Base-by-base conservation (phyloP, 2,329 filamentous ascomycete genomes). In the Truncatella angustata region DNA sequence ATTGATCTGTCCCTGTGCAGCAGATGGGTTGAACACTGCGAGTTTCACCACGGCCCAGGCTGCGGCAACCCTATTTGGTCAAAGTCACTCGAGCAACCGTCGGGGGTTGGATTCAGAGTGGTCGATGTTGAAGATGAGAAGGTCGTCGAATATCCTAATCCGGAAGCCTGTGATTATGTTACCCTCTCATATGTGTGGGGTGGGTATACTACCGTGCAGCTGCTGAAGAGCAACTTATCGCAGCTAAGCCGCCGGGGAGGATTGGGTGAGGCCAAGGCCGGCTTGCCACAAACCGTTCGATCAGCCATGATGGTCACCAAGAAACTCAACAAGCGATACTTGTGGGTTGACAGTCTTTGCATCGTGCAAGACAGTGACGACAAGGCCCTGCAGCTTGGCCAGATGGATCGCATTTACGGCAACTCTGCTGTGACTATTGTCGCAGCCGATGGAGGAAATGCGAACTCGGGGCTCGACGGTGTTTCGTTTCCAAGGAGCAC, bases 21-120 rank as follows among this genome's bases (percentile, higher is more conserved):
- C 36, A 39, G 36, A 39, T 39, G 36, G 36, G 36, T 39, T 20
- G 36, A 39, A 16, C 36, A 39, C 36, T 39, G 36, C 36, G 36
- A 39, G 36, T 11, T 39, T 39, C 36, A 20, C 14, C 36, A 39
- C 36, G 36, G 36, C 36, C 36, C 36, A 39, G 36, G 36, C n/a
- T 39, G 36, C 36, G n/a, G 36, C 36, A 9, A 39, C 9, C 36
- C 36, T 6, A 39, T 39, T 39, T 39, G 36, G 36, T 39, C 36
- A 39, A 39, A 3, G 36, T 39, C 36, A 16, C 36, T 39, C 16
- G 36, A 39, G 9, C 14, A 39, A n/a, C 36, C n/a, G 16, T 39
- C 36, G 18, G 36, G 36, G 36, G 36, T 39, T n/a, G 36, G 36
- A 39, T 39, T 39, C 36, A 39, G 36, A n/a, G 36, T 39, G n/a